Evolutionary conservation across 805 yeast species (phyloP), one percentile per base, ranked within the genome.

Genomic region (Kodamaea hsintzibuensis): DNA sequence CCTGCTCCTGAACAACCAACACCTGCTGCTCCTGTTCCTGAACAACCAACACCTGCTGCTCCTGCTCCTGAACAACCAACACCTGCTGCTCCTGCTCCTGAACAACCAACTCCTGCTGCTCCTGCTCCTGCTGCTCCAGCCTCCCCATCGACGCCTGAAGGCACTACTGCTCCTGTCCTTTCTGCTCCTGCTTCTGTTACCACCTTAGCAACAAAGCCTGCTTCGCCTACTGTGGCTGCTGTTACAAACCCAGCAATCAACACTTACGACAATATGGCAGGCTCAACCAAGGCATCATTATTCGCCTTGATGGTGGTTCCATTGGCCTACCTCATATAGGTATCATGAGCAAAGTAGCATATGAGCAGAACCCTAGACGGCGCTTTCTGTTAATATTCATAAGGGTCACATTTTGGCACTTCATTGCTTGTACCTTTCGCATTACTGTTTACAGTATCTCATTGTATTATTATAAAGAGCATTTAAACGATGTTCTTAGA

Each of bases 311-410:
- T 53, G 40, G 65, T 61, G 25, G 48, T 62, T 46, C 66, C 66
- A 19, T 55, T 61, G 47, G 67, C 65, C 33, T 63, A 63, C 63
- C 58, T 63, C 59, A 58, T 63, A 61, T 63, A 60, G 46, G 49
- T 17, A 40, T 39, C 37, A 19, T 38, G 4, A 22, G 47, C 22
- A 40, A 19, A 38, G 42, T 17, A 14, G 17, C 3, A 12, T 16
- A 40, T 30, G 35, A 30, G 35, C 35, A 30, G 35, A 30, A 9
- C 13, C 35, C 35, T 30, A 9, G 35, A 30, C 35, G 35, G 35
- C 35, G 13, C 35, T 30, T 30, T 40, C 44, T 40, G 44, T 40
- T 40, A 40, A 19, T 17, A 17, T 40, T 19, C 44, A 40, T 13
- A 2, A 17, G 44, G 44, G 44, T 40, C 19, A 30, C 25, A 10